A percentile compares a stretch with the other conserved stretches of the same genome.
Evolutionary conservation across 2,329 filamentous ascomycete genomes (phyloP).

Genomic region (Epichloe elymi): DNA sequence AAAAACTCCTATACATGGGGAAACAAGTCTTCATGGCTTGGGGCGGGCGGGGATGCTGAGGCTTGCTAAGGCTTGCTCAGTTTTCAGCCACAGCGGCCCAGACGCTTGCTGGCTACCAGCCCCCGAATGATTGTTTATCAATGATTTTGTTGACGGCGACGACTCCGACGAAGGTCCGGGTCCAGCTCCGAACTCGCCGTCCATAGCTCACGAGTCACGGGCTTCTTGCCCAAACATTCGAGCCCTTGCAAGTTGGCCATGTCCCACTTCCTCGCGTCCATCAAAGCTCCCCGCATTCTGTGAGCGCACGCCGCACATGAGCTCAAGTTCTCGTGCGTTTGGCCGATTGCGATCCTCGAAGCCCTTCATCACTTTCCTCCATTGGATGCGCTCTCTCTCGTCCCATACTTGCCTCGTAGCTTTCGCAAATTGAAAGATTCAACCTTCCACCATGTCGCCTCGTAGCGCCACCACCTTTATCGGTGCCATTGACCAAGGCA

Average conservation of each 20-base stretch:
- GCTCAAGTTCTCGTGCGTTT: no score
- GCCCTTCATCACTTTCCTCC: not conserved
- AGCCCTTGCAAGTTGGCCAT: not conserved
- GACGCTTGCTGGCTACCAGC: no score
- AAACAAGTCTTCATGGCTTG: not conserved
- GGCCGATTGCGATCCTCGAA: not conserved
- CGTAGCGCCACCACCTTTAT: slow-evolving; percentile 36
- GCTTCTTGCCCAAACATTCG: not conserved
- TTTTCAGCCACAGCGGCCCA: not conserved
- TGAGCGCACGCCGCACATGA: no score
- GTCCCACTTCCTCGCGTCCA: slow-evolving; percentile 3
- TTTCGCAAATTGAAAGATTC: not conserved
- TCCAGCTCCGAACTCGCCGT: not conserved
- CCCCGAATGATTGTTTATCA: no score
- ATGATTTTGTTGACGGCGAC: no score
- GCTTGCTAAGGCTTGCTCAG: not conserved
- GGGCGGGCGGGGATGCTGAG: not conserved
- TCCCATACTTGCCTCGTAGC: slow-evolving; percentile 10
- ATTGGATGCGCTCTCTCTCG: slow-evolving; percentile 11
- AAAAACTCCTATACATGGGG: not conserved
- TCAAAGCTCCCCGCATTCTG: not conserved
- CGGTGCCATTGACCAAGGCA: slow-evolving; percentile 69
- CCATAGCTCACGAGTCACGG: not conserved
- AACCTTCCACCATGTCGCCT: slow-evolving; percentile 18
- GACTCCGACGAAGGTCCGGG: not conserved